Evolutionary conservation across 2,329 filamentous ascomycete species (phyloP).

Genomic region (Orbilia javanica): DNA sequence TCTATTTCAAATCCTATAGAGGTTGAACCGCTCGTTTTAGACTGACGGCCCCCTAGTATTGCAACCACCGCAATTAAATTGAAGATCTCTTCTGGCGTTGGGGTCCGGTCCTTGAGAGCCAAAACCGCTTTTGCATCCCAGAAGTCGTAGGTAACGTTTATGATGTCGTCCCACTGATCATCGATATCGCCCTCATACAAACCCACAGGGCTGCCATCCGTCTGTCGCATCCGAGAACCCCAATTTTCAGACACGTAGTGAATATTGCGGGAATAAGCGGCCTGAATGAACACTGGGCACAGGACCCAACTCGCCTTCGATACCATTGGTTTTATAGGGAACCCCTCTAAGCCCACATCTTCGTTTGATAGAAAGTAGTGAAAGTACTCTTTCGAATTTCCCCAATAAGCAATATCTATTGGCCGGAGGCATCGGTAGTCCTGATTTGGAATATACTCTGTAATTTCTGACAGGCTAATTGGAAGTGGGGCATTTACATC

Average conservation of each 20-base stretch:
- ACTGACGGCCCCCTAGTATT: neutral
- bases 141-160: neutral
- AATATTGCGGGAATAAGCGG: neutral
- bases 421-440: neutral
- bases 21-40: neutral
- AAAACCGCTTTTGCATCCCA: neutral
- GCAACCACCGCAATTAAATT: neutral
- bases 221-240: neutral
- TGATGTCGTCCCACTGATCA: neutral
- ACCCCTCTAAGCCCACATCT: neutral
- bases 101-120: neutral
- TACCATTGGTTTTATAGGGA: neutral
- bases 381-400: neutral
- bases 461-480: neutral
- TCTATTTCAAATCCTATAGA: no score
- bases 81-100: neutral
- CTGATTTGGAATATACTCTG: neutral
- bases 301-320: neutral
- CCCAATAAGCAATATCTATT: slow-evolving; percentile 1
- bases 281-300: neutral
- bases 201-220: neutral
- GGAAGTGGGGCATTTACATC: neutral
- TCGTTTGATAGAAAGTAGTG: neutral
- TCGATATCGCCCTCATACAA: neutral
- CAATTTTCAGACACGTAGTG: neutral